These are phyloP conservation scores for Phialemonium atrogriseum DNA, from an alignment of 2,329 filamentous ascomycete species.

Conservation along the genomic window DNA sequence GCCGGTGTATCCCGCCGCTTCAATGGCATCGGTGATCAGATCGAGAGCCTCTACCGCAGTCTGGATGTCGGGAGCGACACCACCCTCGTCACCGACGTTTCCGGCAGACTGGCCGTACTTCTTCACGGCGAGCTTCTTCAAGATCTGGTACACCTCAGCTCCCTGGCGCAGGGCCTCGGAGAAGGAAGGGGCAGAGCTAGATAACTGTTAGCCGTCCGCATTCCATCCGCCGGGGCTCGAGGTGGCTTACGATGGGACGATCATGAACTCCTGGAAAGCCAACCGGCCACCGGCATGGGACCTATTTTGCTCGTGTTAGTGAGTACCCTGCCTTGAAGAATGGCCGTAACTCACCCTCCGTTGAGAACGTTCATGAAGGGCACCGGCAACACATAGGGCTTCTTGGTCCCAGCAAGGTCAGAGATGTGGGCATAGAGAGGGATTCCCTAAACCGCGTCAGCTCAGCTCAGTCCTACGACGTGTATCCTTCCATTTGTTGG, in stretches of 20 bases:
- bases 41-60: constrained; percentile 93
- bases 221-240: background rate
- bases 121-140: constrained; percentile 97
- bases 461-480: background rate
- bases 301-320: too few species aligned
- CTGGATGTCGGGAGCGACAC: constrained; percentile 98
- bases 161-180: constrained; percentile 94
- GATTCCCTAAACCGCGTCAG: constrained; percentile 44
- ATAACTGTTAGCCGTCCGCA: constrained; percentile 9
- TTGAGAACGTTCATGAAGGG: constrained; percentile 94
- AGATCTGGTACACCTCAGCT: constrained; percentile 95
- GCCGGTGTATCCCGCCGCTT: constrained; percentile 90
- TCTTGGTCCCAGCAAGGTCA: constrained; percentile 81
- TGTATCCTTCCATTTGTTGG: constrained; percentile 2
- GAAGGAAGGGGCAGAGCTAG: constrained; percentile 77
- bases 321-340: too few species aligned
- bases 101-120: constrained; percentile 98
- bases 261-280: constrained; percentile 96
- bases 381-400: constrained; percentile 82
- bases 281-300: constrained; percentile 96
- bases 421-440: constrained; percentile 84
- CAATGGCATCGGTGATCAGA: constrained; percentile 90
- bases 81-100: constrained; percentile 99
- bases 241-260: constrained; percentile 65
- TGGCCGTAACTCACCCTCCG: constrained; percentile 53